Percentiles rank a stretch among this genome's conserved stretches.
These are phyloP conservation scores for Viridothelium virens DNA, from an alignment of 495 filamentous ascomycete genomes.

Conservation along the genomic window DNA sequence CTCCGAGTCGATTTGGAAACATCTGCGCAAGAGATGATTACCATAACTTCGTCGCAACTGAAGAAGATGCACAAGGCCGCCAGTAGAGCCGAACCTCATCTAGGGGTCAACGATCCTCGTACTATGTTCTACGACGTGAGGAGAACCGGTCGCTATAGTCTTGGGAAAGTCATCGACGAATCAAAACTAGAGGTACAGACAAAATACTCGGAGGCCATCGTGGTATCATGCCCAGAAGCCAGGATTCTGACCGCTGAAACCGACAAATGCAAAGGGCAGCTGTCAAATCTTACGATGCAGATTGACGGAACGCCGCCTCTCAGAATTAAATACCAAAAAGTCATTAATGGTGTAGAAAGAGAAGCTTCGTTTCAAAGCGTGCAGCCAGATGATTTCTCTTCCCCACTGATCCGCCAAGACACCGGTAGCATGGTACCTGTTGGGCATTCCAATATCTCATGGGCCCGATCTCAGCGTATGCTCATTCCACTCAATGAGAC, in stretches of 20 bases:
- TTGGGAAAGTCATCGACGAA: constrained; percentile 79
- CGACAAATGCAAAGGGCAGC: constrained; percentile 70
- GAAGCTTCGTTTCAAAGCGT: constrained; percentile 81
- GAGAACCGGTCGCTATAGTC: constrained; percentile 76
- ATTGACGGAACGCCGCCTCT: constrained; percentile 88
- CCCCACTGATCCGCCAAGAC: constrained; percentile 54
- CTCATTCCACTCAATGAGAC: constrained; percentile 81
- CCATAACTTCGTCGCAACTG: constrained; percentile 61
- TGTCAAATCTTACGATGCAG: constrained; percentile 73
- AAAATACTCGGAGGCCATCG: constrained; percentile 61
- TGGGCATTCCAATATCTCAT: constrained; percentile 59
- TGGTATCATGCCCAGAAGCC: constrained; percentile 76
- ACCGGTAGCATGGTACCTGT: constrained; percentile 50
- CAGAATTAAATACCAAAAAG: constrained; percentile 80
- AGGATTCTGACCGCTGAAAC: constrained; percentile 54
- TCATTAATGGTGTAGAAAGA: constrained; percentile 65
- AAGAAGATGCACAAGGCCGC: constrained; percentile 58
- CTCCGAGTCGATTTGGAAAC: constrained; percentile 75
- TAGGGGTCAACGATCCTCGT: constrained; percentile 27
- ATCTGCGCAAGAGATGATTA: constrained; percentile 67
- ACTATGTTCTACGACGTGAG: constrained; percentile 57
- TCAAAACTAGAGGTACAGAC: constrained; percentile 86
- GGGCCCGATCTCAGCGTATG: constrained; percentile 69
- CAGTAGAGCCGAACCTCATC: constrained; percentile 43
- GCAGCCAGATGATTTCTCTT: constrained; percentile 76